phyloP scores from a whole-genome alignment of 371 early-diverging fungal species.

The Mortierella sp. region DNA sequence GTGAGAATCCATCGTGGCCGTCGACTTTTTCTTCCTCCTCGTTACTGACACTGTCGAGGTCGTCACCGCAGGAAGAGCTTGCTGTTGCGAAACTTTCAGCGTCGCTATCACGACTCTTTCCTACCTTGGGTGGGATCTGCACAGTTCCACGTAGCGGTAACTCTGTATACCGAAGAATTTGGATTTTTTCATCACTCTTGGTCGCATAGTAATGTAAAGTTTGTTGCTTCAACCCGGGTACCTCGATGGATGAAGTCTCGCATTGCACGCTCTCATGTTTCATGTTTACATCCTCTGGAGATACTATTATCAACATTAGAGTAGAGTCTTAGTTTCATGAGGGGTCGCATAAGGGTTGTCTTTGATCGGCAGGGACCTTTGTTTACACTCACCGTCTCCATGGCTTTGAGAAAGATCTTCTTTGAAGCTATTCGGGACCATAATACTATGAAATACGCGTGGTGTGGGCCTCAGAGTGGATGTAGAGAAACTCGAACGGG shows the following conservation, averaged over 20 bases:
- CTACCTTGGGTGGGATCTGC: neutral
- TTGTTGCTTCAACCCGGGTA: too few species aligned
- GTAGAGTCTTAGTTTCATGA: neutral
- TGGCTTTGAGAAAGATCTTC: neutral
- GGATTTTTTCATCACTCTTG: neutral
- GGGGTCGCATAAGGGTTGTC: neutral
- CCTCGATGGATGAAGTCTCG: neutral
- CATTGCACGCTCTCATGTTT: neutral
- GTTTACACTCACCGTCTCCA: neutral
- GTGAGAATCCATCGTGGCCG: neutral
- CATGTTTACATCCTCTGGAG: neutral
- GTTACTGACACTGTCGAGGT: neutral
- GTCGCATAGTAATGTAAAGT: neutral
- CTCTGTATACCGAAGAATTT: neutral
- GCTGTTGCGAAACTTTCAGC: slow-evolving; percentile 17
- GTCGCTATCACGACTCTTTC: neutral
- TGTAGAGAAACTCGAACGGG: too few species aligned
- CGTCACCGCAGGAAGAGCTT: slow-evolving; percentile 3
- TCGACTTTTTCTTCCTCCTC: neutral
- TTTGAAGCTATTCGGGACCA: neutral
- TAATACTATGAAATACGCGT: neutral
- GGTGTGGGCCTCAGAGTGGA: too few species aligned
- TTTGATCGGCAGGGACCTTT: neutral
- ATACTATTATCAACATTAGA: neutral
- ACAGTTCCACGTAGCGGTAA: neutral